Conservation (phyloP, 192 early-diverging fungal genomes). For the Diversispora eburnea region DNA sequence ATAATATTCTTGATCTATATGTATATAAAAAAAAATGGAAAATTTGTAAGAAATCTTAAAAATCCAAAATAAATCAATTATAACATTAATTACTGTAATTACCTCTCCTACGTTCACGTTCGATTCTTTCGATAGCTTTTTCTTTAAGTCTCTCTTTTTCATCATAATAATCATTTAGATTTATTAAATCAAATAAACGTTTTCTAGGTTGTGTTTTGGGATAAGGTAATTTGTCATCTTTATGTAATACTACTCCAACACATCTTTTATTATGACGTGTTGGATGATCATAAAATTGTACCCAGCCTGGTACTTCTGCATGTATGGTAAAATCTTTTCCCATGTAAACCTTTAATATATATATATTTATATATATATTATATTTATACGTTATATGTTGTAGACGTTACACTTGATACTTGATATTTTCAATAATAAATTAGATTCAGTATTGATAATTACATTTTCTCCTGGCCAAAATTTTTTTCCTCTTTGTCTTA, state of each 20-base stretch:
- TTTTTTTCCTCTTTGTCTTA: conserved; percentile 74
- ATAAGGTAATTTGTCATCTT: conserved; percentile 61
- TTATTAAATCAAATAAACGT: conserved; percentile 66
- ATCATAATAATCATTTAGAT: conserved; percentile 41
- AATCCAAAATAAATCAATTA: too few species aligned
- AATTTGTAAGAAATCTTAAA: too few species aligned
- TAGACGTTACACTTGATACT: not conserved
- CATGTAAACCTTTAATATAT: conserved; percentile 49
- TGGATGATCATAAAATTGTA: conserved; percentile 70
- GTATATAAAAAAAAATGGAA: too few species aligned
- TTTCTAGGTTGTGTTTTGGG: conserved; percentile 58
- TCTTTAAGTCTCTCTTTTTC: conserved; percentile 34
- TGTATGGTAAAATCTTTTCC: conserved; percentile 78
- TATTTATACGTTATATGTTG: not conserved
- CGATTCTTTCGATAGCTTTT: conserved; percentile 14
- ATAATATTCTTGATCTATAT: too few species aligned
- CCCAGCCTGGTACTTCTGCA: conserved; percentile 67
- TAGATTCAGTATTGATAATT: conserved; percentile 8
- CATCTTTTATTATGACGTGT: conserved; percentile 55
- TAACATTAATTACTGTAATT: too few species aligned
- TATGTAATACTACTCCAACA: conserved; percentile 63
- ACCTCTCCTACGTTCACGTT: too few species aligned
- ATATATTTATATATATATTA: not conserved
- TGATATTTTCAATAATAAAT: too few species aligned
- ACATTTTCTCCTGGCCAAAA: conserved; percentile 80